phyloP scores from a whole-genome alignment of 768 basidiomycete genomes.

The Russula sp. region DNA sequence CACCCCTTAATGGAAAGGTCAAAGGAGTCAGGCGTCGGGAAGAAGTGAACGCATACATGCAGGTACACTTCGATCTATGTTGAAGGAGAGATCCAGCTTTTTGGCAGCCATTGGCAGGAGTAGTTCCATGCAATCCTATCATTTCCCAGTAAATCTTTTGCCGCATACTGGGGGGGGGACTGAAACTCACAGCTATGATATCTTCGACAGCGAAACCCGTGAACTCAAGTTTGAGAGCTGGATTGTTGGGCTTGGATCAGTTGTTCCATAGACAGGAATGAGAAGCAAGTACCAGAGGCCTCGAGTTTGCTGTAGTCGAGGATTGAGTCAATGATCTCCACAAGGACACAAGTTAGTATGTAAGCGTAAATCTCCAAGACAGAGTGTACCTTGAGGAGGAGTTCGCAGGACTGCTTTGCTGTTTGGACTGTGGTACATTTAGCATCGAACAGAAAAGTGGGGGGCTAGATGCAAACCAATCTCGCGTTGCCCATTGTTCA shows the following conservation, averaged over 20 bases:
- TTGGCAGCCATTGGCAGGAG: conserved; percentile 67
- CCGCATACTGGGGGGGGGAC: too few relatives aligned
- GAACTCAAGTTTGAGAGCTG: conserved; percentile 64
- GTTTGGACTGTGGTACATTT: conserved; percentile 47
- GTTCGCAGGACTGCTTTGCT: conserved; percentile 70
- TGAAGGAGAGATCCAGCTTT: conserved; percentile 66
- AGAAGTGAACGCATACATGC: conserved; percentile 37
- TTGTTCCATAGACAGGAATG: neutral
- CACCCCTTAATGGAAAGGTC: conserved; percentile 40
- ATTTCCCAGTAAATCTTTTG: neutral
- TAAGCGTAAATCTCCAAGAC: neutral
- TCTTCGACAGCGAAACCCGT: conserved; percentile 63
- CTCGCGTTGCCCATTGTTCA: conserved; percentile 62
- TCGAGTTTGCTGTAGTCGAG: conserved; percentile 76
- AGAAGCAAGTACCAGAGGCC: conserved; percentile 46
- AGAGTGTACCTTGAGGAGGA: conserved; percentile 50
- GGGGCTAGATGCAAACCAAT: conserved; percentile 38
- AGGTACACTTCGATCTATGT: conserved; percentile 61
- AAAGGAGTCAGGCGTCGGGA: neutral
- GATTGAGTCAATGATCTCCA: conserved; percentile 70
- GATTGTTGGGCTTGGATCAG: conserved; percentile 10
- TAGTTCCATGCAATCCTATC: conserved; percentile 69
- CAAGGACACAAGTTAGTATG: neutral
- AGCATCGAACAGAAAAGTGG: neutral
- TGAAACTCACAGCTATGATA: conserved; percentile 50